Percentiles rank a stretch among this genome's conserved stretches.
These are phyloP conservation scores for Xylaria sp. DNA, from an alignment of 2,329 filamentous ascomycete genomes.

Conservation along the genomic window DNA sequence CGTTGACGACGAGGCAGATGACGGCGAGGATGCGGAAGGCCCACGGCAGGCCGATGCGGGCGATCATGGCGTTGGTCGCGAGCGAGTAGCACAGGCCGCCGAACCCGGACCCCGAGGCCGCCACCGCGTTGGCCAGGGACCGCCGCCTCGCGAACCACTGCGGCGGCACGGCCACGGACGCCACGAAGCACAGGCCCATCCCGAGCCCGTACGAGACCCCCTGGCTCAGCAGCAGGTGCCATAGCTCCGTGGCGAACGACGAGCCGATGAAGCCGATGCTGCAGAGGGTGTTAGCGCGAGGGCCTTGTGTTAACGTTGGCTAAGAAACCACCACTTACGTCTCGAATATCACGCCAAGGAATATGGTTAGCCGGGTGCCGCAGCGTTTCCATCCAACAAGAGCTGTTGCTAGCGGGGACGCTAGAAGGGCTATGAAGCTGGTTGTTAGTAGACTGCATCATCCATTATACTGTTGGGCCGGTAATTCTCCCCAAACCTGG, in stretches of 20 bases:
- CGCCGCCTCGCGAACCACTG: conserved; percentile 75
- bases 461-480: conserved; percentile 5
- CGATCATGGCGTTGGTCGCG: conserved; percentile 69
- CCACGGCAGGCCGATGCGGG: conserved; percentile 66
- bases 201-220: conserved; percentile 77
- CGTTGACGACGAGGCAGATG: conserved; percentile 53
- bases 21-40: conserved; percentile 48
- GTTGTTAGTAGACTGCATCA: conserved; percentile 33
- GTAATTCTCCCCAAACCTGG: not conserved
- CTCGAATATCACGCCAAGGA: conserved; percentile 67
- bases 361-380: conserved; percentile 66
- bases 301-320: not conserved
- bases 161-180: conserved; percentile 66
- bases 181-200: conserved; percentile 76
- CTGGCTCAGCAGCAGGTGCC: conserved; percentile 77
- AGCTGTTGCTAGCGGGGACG: conserved; percentile 69
- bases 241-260: conserved; percentile 68
- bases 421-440: conserved; percentile 59
- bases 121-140: conserved; percentile 70
- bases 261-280: conserved; percentile 67
- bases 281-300: not conserved
- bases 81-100: conserved; percentile 74
- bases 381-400: conserved; percentile 55
- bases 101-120: conserved; percentile 70
- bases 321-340: conserved; percentile 41